Evolutionary conservation across 345 rosid species (phyloP), one percentile per base, ranked within the genome.

Genomic region (Boechera retrofracta): DNA sequence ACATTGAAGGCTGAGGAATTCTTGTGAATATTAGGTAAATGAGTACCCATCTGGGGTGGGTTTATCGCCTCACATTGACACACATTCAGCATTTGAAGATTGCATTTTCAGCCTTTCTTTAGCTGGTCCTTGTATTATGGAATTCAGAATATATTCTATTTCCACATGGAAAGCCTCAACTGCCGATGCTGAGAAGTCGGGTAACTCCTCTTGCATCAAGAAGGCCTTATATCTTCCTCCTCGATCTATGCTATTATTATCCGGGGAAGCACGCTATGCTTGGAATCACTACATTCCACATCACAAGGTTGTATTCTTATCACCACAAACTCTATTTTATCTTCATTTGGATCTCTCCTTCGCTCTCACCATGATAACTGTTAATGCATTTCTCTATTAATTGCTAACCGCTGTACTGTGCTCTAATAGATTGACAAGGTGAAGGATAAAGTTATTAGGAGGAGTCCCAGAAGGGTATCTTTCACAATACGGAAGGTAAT

Each of bases 91-190:
- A 55, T 94, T 94, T 77, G 91, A 85, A 78, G 97, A 89, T 75
- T 88, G 81, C 62, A 92, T 94, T 72, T 94, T 90, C 80, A 94
- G 97, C 83, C 97, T 94, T 80, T 92, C 97, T 54, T 79, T 94
- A 87, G 93, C 97, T 29, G 98, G 98, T 76, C 97, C 98, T 81
- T 92, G 97, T 82, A 83, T 92, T 56, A 94, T 94, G 98, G 98
- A 94, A 76, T 94, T 94, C 73, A 87, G 98, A 82, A 92, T 79
- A 85, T 92, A 89, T 74, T 80, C 73, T 56, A 82, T 73, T 58
- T 88, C 87, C 59, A 75, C 85, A 31, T 79, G 87, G 65, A 83
- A 79, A 59, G 44, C 58, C 58, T 77, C 89, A 70, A 75, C 51
- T 65, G 62, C 38, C 33, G 71, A 85, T 41, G 82, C 16, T 18